These are phyloP conservation scores for Fusarium marasasianum DNA, from an alignment of 2,329 filamentous ascomycete genomes.

Conservation along the genomic window DNA sequence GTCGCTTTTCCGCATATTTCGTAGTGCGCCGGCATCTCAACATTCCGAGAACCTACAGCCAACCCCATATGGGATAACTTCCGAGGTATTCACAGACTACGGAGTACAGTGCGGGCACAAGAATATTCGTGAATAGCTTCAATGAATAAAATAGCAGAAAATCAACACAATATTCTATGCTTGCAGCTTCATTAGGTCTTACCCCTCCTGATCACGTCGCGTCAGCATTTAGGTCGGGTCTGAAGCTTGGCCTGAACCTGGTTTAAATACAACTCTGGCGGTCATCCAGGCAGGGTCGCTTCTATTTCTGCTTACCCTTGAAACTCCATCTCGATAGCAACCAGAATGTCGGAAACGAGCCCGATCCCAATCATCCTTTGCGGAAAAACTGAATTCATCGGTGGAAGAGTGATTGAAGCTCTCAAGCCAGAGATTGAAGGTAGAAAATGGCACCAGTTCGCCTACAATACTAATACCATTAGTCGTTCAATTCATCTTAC, in stretches of 20 bases:
- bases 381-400: constrained; percentile 24
- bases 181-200: not conserved
- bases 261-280: not conserved
- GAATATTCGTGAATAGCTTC: not conserved
- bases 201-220: not conserved
- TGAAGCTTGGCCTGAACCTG: not conserved
- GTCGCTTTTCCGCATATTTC: not conserved
- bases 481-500: constrained; percentile 26
- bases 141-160: not conserved
- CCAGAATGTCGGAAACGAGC: not conserved
- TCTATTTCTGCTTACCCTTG: not conserved
- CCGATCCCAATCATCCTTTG: constrained; percentile 27
- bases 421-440: constrained; percentile 30
- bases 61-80: not conserved
- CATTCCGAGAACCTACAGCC: not conserved
- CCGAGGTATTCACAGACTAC: not conserved
- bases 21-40: not conserved
- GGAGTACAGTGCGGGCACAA: not conserved
- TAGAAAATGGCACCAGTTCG: accelerated
- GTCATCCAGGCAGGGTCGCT: not conserved
- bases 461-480: not conserved
- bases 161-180: not conserved
- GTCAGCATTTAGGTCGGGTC: not conserved
- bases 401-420: constrained; percentile 3
- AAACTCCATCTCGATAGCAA: not conserved